These are phyloP conservation scores for Phoma sp. DNA, from an alignment of 2,329 filamentous ascomycete genomes.

Conservation along the genomic window DNA sequence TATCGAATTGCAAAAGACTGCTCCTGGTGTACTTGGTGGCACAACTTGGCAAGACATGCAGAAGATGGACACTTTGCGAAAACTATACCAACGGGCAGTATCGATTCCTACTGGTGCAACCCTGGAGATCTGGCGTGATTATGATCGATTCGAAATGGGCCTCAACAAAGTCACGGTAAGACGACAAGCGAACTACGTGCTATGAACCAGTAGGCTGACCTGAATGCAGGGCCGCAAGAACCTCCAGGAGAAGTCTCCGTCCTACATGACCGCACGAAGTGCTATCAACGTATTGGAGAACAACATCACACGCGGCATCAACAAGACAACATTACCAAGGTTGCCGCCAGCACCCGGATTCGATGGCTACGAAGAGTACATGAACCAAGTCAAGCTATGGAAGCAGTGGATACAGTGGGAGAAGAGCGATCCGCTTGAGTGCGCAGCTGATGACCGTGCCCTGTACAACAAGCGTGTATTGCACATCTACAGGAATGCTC, in stretches of 20 bases:
- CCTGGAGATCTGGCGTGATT: conserved; percentile 92
- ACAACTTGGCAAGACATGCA: conserved; percentile 95
- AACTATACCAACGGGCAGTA: conserved; percentile 90
- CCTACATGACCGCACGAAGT: conserved; percentile 95
- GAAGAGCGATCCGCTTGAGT: conserved; percentile 86
- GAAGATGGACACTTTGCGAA: conserved; percentile 93
- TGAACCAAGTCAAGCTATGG: conserved; percentile 86
- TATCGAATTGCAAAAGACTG: conserved; percentile 88
- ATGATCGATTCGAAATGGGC: conserved; percentile 93
- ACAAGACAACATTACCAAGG: conserved; percentile 77
- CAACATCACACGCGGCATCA: conserved; percentile 79
- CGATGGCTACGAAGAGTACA: conserved; percentile 83
- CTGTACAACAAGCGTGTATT: conserved; percentile 79
- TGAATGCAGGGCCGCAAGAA: conserved; percentile 82
- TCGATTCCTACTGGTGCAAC: conserved; percentile 83
- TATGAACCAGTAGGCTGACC: conserved; percentile 23
- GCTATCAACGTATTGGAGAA: conserved; percentile 91
- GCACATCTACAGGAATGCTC: conserved; percentile 90
- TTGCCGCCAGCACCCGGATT: conserved; percentile 85
- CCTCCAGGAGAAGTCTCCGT: conserved; percentile 87
- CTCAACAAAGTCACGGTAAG: conserved; percentile 89
- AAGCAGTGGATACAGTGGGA: conserved; percentile 96
- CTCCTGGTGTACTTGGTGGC: conserved; percentile 84
- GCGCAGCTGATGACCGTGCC: conserved; percentile 79
- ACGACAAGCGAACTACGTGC: conserved; percentile 11